phyloP scores from a whole-genome alignment of 176 grass and related monocot species.

The Raddia guianensis region DNA sequence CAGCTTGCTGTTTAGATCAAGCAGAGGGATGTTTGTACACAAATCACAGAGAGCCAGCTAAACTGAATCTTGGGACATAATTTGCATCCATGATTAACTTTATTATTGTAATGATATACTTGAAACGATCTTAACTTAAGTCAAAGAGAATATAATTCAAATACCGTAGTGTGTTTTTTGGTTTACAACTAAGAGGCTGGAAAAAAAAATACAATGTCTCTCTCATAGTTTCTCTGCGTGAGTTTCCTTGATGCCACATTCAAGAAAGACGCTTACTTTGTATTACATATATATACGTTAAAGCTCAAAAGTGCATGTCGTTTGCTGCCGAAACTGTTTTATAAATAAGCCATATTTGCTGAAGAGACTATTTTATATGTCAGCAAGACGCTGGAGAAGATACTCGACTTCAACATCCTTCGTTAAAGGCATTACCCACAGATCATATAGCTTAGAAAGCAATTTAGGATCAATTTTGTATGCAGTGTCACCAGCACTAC shows the following conservation, averaged over 20 bases:
- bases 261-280: background rate
- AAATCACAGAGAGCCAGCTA: background rate
- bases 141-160: background rate
- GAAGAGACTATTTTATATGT: constrained; percentile 14
- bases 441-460: constrained; percentile 71
- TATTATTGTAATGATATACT: background rate
- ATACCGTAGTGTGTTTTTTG: background rate
- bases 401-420: constrained; percentile 84
- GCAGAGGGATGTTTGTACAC: background rate
- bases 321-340: background rate
- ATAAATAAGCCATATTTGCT: constrained; percentile 40
- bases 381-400: constrained; percentile 79
- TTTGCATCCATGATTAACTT: background rate
- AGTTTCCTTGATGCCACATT: background rate
- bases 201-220: background rate
- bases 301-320: constrained; percentile 4
- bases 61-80: background rate
- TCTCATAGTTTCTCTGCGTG: background rate
- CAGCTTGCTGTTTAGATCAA: background rate
- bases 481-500: constrained; percentile 22
- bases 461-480: constrained; percentile 76
- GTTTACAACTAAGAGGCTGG: background rate
- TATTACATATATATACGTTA: background rate
- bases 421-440: constrained; percentile 92
- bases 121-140: background rate